Evolutionary conservation across 495 filamentous ascomycete species (phyloP), one percentile per base, ranked within the genome.

Genomic region (Neurospora sp.): DNA sequence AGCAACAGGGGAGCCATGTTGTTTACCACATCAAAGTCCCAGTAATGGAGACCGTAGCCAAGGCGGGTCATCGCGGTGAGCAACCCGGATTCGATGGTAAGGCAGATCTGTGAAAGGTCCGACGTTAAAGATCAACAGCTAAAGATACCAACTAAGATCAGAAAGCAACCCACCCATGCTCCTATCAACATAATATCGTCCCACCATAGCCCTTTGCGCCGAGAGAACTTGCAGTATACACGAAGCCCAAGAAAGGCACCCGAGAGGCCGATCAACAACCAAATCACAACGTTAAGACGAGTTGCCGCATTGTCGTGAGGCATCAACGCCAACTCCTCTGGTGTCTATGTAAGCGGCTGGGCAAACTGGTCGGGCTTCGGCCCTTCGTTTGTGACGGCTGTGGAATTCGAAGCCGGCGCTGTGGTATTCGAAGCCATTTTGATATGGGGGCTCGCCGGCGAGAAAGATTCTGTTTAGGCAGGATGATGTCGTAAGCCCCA

Each of bases 131-230:
- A 54, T 14, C 46, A 54, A 54, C 46, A 54, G 46, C 46, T 54
- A 27, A 54, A 1, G 2, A 54, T 54, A 54, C 46, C 46, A 54
- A 12, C 46, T 14, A 54, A 9, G 23, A 3, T 6, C 20, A 60
- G 71, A 39, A 18, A 10, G 35, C 9, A 1, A 76, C 78, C 23
- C 39, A 82, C 80, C 81, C 80, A 83, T 20, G 79, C 78, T n/a
- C 71, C 77, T 70, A 82, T 76, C 16, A 82, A 77, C 18, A 83
- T 38, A 11, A 69, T 74, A 46, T 83, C 81, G 69, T 83, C 82
- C 75, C 78, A 81, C 78, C 80, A 80, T 11, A 83, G 72, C 2
- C 75, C 72, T 9, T 76, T 72, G n/a, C 74, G 46, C 23, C 76
- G 73, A 11, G 71, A 71, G 27, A 73, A 72, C 27, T 80, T 78